Evolutionary conservation across 331 rosid species (phyloP), one percentile per base, ranked within the genome.

Genomic region (Stylosanthes scabra): DNA sequence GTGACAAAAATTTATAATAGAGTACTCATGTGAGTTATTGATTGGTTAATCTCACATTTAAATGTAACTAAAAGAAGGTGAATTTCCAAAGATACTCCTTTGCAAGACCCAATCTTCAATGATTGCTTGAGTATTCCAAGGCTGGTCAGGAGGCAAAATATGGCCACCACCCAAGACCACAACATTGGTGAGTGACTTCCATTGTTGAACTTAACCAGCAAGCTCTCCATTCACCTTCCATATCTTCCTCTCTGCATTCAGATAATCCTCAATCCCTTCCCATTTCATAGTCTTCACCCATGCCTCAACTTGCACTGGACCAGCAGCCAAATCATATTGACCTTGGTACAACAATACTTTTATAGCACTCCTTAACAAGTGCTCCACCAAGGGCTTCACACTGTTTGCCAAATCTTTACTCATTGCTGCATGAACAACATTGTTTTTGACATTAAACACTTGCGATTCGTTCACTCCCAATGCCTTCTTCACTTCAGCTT

Each of bases 171-270:
- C 92, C 39, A 80, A 84, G 79, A 91, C 92, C 59, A 80, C 79
- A 76, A 59, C 93, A 46, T 92, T 81, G 34, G 86, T 87, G 6
- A 91, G 83, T 29, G 75, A 86, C 78, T 79, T 82, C 96, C 90
- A 89, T 6, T 69, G 84, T 57, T 91, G 93, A 7, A 89, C 97
- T 82, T 89, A 91, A 27, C 97, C 96, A 29, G 91, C 93, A 16
- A 88, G 34, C 44, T 80, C 83, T 11, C 84, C 87, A 15, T 76
- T 72, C 25, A 89, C 86, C 75, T 66, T 82, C 97, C 96, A 91
- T 76, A 87, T 84, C 54, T 80, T 83, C 75, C 89, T 79, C 9
- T 87, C 88, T 0, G 88, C 93, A 15, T 50, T 68, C 46, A 84
- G 11, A 80, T 51, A 89, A 59, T 65, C 68, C 39, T 2, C 78